phyloP scores from a whole-genome alignment of 148 eudicot species.

The Camellia lanceoleosa region DNA sequence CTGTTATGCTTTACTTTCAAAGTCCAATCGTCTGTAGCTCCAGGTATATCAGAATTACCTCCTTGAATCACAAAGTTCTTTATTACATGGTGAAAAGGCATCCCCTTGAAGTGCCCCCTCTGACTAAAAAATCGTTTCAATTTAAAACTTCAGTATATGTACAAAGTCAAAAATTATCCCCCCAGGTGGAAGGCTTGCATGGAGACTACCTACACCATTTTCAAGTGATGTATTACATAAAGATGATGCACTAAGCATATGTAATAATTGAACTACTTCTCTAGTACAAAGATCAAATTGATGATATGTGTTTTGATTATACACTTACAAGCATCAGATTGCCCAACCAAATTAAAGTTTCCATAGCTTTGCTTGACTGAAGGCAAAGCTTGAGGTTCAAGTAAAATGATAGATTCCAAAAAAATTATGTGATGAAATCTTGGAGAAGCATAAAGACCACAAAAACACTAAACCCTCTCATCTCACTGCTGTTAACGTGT shows the following conservation, averaged over 20 bases:
- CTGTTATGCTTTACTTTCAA: constrained; percentile 69
- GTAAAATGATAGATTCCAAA: background rate
- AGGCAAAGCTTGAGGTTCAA: background rate
- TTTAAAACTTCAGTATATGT: background rate
- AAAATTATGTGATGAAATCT: background rate
- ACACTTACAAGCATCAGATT: too few species aligned
- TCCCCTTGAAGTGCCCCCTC: constrained; percentile 83
- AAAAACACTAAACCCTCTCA: constrained; percentile 4
- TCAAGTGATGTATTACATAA: too few species aligned
- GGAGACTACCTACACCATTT: too few species aligned
- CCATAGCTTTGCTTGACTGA: background rate
- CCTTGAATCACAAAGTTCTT: constrained; percentile 92
- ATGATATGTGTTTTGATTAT: too few species aligned
- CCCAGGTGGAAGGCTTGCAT: background rate
- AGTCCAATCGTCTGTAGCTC: constrained; percentile 78
- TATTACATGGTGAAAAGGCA: constrained; percentile 84
- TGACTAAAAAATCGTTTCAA: constrained; percentile 50
- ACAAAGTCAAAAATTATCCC: background rate
- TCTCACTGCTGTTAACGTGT: background rate
- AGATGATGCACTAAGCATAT: too few species aligned
- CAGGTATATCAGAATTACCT: constrained; percentile 61
- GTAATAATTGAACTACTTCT: too few species aligned
- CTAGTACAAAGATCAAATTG: too few species aligned
- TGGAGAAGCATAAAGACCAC: background rate
- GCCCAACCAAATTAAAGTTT: background rate